Percentiles rank a stretch among this genome's conserved stretches.
These are phyloP conservation scores for Arachnomyces sp. DNA, from an alignment of 2,329 filamentous ascomycete species.

Conservation along the genomic window DNA sequence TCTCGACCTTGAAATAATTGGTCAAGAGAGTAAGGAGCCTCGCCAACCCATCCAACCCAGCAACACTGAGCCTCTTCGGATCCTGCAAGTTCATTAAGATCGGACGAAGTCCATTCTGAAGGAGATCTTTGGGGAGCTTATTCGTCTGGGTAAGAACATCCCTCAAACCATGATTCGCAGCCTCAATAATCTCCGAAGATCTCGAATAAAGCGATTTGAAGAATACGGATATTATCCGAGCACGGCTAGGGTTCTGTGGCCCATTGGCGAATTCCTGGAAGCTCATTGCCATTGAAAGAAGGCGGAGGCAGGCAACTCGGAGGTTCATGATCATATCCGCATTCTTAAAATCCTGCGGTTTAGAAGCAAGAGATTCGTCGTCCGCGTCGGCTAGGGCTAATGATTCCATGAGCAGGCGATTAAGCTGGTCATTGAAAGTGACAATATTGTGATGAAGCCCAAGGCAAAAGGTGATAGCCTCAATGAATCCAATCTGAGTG, in stretches of 20 bases:
- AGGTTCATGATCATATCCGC: slow-evolving; percentile 88
- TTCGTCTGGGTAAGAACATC: slow-evolving; percentile 80
- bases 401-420: slow-evolving; percentile 84
- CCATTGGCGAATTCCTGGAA: slow-evolving; percentile 84
- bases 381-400: slow-evolving; percentile 88
- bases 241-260: slow-evolving; percentile 54
- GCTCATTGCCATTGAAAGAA: slow-evolving; percentile 85
- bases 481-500: slow-evolving; percentile 96
- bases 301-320: slow-evolving; percentile 83
- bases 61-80: slow-evolving; percentile 77
- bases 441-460: slow-evolving; percentile 82
- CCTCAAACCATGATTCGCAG: slow-evolving; percentile 82
- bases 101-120: slow-evolving; percentile 87
- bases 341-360: slow-evolving; percentile 89
- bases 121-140: slow-evolving; percentile 86
- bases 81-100: slow-evolving; percentile 97
- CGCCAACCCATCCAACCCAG: slow-evolving; percentile 83
- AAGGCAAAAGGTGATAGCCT: slow-evolving; percentile 93
- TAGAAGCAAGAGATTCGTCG: slow-evolving; percentile 85
- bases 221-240: slow-evolving; percentile 81
- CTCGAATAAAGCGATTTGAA: slow-evolving; percentile 97
- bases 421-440: slow-evolving; percentile 83
- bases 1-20: slow-evolving; percentile 98
- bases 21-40: slow-evolving; percentile 83
- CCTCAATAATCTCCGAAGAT: slow-evolving; percentile 83